Evolutionary conservation across 164 flowering plant species (phyloP).

Genomic region (Stephania cephalantha): DNA sequence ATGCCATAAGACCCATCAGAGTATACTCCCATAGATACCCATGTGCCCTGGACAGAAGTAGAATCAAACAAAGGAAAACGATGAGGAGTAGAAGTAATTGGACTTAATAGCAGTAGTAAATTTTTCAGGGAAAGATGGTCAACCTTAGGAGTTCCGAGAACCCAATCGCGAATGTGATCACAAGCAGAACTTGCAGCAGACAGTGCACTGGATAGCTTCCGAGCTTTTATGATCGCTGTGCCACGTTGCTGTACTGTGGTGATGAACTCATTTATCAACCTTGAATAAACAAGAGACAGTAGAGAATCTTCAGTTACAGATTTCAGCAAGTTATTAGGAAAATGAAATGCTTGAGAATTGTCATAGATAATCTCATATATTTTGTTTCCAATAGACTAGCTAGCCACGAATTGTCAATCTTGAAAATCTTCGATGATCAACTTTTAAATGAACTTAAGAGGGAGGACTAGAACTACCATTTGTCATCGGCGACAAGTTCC

Average conservation of each 20-base stretch:
- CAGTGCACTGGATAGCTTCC: conserved; percentile 81
- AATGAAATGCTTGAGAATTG: neutral
- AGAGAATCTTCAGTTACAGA: neutral
- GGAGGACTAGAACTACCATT: conserved; percentile 40
- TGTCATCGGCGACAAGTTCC: conserved; percentile 56
- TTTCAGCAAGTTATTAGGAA: neutral
- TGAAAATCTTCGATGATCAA: neutral
- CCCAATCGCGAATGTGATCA: conserved; percentile 87
- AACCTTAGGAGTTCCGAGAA: conserved; percentile 81
- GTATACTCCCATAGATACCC: conserved; percentile 93
- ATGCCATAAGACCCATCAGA: conserved; percentile 90
- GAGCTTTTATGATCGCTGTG: conserved; percentile 71
- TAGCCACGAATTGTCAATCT: neutral
- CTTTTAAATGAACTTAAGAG: neutral
- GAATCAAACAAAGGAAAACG: neutral
- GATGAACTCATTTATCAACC: conserved; percentile 71
- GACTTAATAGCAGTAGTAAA: neutral
- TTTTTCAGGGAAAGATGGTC: neutral
- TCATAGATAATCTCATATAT: neutral
- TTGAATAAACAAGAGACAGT: conserved; percentile 9
- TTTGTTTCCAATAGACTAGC: neutral
- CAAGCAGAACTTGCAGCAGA: conserved; percentile 93
- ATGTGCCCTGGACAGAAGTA: conserved; percentile 49
- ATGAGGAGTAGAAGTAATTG: neutral
- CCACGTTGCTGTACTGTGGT: conserved; percentile 75